These are phyloP conservation scores for Phytophthora palmivora DNA, from an alignment of 352 stramenopile species.

Conservation along the genomic window DNA sequence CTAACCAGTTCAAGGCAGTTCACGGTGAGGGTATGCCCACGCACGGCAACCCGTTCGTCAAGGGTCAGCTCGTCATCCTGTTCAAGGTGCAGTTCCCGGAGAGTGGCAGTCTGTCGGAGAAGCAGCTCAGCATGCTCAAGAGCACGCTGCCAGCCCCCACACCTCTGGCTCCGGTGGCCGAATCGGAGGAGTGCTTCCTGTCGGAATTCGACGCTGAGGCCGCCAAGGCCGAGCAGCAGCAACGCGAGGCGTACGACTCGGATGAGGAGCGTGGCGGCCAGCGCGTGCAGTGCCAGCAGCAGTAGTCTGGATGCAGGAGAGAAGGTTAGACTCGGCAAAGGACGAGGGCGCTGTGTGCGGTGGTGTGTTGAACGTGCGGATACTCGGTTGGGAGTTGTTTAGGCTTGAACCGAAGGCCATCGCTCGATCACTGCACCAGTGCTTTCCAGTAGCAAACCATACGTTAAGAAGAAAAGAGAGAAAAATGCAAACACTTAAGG, in stretches of 20 bases:
- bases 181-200: constrained; percentile 87
- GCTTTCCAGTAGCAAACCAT: constrained; percentile 36
- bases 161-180: constrained; percentile 51
- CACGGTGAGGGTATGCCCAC: constrained; percentile 98
- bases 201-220: constrained; percentile 94
- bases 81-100: constrained; percentile 98
- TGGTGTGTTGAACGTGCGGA: constrained; percentile 21
- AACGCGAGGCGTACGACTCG: constrained; percentile 90
- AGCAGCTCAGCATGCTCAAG: constrained; percentile 83
- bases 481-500: constrained; percentile 18
- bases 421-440: constrained; percentile 21
- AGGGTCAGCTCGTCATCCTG: constrained; percentile 98
- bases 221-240: constrained; percentile 80
- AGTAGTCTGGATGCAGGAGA: constrained; percentile 61
- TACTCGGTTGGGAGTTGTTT: constrained; percentile 20
- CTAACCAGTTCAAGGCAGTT: constrained; percentile 94
- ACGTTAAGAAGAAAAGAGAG: constrained; percentile 45
- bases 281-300: constrained; percentile 90
- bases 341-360: constrained; percentile 27
- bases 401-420: constrained; percentile 2
- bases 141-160: constrained; percentile 60
- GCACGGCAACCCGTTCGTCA: constrained; percentile 97
- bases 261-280: constrained; percentile 93
- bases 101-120: constrained; percentile 83
- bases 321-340: constrained; percentile 40